Percentiles rank a stretch among this genome's conserved stretches.
These are phyloP conservation scores for Penicillium odoratum DNA, from an alignment of 495 filamentous ascomycete species.

Conservation along the genomic window DNA sequence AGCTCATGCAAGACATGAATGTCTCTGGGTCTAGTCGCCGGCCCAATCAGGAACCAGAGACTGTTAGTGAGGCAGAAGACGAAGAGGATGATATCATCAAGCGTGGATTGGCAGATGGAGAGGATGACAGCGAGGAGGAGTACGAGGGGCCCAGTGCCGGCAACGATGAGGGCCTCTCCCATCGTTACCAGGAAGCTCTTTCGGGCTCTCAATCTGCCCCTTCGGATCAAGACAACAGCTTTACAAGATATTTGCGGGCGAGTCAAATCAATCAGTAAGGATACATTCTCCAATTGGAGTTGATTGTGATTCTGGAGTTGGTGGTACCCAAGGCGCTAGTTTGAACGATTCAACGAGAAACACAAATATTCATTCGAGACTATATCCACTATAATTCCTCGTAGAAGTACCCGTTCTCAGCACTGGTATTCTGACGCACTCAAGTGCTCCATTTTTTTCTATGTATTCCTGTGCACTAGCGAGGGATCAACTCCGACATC, in stretches of 20 bases:
- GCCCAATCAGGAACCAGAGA: constrained; percentile 40
- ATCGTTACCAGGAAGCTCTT: constrained; percentile 49
- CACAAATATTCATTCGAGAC: neutral
- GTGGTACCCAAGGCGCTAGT: constrained; percentile 2
- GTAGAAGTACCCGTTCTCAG: too few species aligned
- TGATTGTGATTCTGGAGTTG: constrained; percentile 5
- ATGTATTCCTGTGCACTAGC: too few species aligned
- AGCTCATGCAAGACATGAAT: constrained; percentile 93
- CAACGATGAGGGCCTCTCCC: constrained; percentile 41
- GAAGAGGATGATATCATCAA: constrained; percentile 38
- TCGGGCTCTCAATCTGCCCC: constrained; percentile 28
- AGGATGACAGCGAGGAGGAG: constrained; percentile 40
- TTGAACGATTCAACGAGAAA: neutral
- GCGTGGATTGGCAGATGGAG: constrained; percentile 32
- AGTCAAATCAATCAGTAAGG: constrained; percentile 36
- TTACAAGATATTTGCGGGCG: constrained; percentile 47
- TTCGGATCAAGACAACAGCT: constrained; percentile 47
- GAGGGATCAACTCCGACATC: too few species aligned
- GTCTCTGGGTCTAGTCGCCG: constrained; percentile 54
- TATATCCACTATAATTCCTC: neutral
- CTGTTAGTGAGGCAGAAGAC: constrained; percentile 54
- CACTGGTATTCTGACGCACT: too few species aligned
- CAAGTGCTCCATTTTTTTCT: too few species aligned
- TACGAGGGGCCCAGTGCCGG: constrained; percentile 32
- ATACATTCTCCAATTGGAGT: neutral